Percentiles rank a stretch among this genome's conserved stretches.
Conservation (phyloP, 2,329 filamentous ascomycete species). For the Nemania sp. region DNA sequence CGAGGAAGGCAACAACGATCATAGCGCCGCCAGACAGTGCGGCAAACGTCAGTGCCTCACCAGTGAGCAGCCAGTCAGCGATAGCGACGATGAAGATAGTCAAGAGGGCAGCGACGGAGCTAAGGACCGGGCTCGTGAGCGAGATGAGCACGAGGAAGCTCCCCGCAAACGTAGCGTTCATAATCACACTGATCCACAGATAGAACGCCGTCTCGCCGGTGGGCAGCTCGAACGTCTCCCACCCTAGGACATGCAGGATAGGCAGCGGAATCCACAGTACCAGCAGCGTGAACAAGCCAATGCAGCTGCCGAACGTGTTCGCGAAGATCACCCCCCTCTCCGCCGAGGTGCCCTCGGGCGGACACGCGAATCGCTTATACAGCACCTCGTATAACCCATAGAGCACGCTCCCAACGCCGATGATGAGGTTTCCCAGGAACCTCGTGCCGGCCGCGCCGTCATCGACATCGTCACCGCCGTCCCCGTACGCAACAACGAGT, state of each 20-base stretch:
- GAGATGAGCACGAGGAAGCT: conserved; percentile 93
- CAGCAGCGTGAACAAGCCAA: conserved; percentile 85
- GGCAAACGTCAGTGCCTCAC: conserved; percentile 77
- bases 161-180: conserved; percentile 93
- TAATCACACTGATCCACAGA: conserved; percentile 81
- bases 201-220: conserved; percentile 82
- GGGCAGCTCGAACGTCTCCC: conserved; percentile 87
- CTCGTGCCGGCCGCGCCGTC: conserved; percentile 68
- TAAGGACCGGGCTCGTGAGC: conserved; percentile 91
- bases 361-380: conserved; percentile 93
- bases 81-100: conserved; percentile 98
- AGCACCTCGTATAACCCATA: conserved; percentile 98
- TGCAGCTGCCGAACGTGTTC: conserved; percentile 88
- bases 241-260: conserved; percentile 79
- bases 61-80: conserved; percentile 88
- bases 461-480: conserved; percentile 63
- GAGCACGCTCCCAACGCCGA: conserved; percentile 88
- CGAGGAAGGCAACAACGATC: conserved; percentile 88
- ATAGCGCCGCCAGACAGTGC: conserved; percentile 85
- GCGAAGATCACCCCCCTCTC: conserved; percentile 96
- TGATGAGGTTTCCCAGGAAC: conserved; percentile 88
- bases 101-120: conserved; percentile 89
- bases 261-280: conserved; percentile 95
- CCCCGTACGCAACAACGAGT: conserved; percentile 94
- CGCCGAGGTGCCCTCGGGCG: conserved; percentile 86